Evolutionary conservation across 1,139 yeast species (phyloP), one percentile per base, ranked within the genome.

Genomic region (Candida labiduridarum): DNA sequence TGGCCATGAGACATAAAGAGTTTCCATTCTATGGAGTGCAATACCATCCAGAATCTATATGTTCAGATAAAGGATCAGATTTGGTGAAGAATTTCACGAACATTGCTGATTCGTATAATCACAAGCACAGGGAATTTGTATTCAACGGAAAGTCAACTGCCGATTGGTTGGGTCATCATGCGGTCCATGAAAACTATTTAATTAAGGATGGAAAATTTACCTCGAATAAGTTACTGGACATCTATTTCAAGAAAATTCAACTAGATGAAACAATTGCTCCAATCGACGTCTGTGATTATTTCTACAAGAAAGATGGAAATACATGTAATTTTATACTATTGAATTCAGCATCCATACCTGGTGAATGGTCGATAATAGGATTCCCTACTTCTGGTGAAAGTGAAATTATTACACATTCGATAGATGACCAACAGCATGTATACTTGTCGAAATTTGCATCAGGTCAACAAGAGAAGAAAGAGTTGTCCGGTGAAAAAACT

Each of bases 11-110:
- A 59, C 94, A 89, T 61, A 59, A 49, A 0, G 27, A 47, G 0
- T 68, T 73, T 27, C 98, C 98, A 0, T 88, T 87, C 68, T 92
- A 78, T 67, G 99, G 97, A 0, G 97, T 95, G 1, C 99, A 95
- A 61, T 95, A 92, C 61, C 99, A 95, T 62, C 99, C 99, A 0
- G 99, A 95, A 62, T 90, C 97, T 0, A 82, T 94, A 40, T 90
- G 97, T 61, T 91, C 98, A 0, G 71, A 75, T 11, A 63, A 70
- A 46, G 99, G 99, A 1, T 74, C 65, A 3, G 63, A 67, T 7
- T 67, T 94, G 50, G 64, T 92, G 3, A 56, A 59, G 19, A 88
- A 87, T 61, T 94, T 94, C 64, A 79, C 89, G 71, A 34, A 52
- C 0, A 55, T 83, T 31, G 89, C 95, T 0, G 46, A 51, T 1